These are phyloP conservation scores for Yamadazyma triangularis DNA, from an alignment of 1,139 yeast species.

Conservation along the genomic window DNA sequence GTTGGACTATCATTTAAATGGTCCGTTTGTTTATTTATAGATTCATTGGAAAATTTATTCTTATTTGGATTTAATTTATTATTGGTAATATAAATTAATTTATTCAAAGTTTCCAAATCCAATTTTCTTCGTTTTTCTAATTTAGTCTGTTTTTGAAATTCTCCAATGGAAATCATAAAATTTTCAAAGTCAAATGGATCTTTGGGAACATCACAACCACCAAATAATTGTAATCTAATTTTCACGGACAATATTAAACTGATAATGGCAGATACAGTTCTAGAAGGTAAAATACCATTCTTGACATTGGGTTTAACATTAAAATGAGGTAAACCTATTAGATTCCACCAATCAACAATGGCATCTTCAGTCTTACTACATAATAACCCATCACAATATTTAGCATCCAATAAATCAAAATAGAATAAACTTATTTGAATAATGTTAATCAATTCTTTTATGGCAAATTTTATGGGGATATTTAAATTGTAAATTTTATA, in stretches of 20 bases:
- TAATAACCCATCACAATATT: constrained; percentile 75
- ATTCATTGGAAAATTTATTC: background rate
- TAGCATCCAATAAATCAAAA: constrained; percentile 66
- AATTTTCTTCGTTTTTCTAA: constrained; percentile 54
- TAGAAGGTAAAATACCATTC: constrained; percentile 56
- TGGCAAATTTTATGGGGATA: constrained; percentile 62
- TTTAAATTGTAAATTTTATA: constrained; percentile 49
- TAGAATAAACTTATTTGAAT: constrained; percentile 76
- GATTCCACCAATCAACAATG: constrained; percentile 75
- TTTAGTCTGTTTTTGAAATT: constrained; percentile 57
- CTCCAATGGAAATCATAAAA: constrained; percentile 56
- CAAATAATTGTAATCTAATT: constrained; percentile 59
- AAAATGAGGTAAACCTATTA: constrained; percentile 63
- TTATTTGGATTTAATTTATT: constrained; percentile 28
- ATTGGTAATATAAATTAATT: constrained; percentile 56
- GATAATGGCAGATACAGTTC: constrained; percentile 57
- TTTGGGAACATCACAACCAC: constrained; percentile 76
- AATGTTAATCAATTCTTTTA: constrained; percentile 66
- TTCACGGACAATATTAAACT: constrained; percentile 68
- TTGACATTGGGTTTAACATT: constrained; percentile 40
- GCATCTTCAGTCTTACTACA: constrained; percentile 77
- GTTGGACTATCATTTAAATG: constrained; percentile 13
- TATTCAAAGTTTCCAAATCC: constrained; percentile 60
- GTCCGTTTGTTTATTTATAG: background rate
- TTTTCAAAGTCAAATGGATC: constrained; percentile 80